Conservation (phyloP, 2,329 filamentous ascomycete species). For the Chaetomium globosum region DNA sequence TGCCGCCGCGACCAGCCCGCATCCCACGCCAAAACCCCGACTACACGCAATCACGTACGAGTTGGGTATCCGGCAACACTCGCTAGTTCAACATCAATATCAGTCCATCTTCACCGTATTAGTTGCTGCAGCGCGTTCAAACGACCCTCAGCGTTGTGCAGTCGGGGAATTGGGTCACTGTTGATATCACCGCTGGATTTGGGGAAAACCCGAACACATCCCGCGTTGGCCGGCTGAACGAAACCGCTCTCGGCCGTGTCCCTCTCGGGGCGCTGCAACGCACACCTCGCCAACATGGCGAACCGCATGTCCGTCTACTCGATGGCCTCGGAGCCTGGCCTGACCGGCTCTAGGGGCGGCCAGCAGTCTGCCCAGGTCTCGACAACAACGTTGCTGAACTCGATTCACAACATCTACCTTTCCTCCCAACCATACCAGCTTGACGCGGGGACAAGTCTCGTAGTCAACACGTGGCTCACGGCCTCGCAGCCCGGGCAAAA, state of each 20-base stretch:
- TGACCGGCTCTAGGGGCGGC: slow-evolving; percentile 59
- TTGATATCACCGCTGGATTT: slow-evolving; percentile 1
- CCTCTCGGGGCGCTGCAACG: slow-evolving; percentile 42
- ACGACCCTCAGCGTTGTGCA: background rate
- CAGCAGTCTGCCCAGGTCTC: slow-evolving; percentile 80
- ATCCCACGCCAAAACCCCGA: slow-evolving; percentile 25
- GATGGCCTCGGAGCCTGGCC: slow-evolving; percentile 61
- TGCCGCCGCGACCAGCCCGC: slow-evolving; percentile 39
- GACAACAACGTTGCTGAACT: slow-evolving; percentile 88
- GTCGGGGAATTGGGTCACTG: background rate
- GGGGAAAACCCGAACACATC: background rate
- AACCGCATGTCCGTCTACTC: slow-evolving; percentile 71
- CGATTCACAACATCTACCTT: slow-evolving; percentile 85
- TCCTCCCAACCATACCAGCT: slow-evolving; percentile 80
- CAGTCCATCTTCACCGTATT: background rate
- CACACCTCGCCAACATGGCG: slow-evolving; percentile 52
- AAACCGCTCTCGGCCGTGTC: slow-evolving; percentile 28
- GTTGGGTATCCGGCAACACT: slow-evolving; percentile 21
- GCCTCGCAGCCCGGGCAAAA: slow-evolving; percentile 70
- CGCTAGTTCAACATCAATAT: slow-evolving; percentile 24
- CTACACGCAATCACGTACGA: background rate
- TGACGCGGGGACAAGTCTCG: slow-evolving; percentile 86
- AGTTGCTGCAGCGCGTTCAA: slow-evolving; percentile 1
- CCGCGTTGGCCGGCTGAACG: slow-evolving; percentile 18
- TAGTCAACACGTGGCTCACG: slow-evolving; percentile 94